Evolutionary conservation across 2,329 filamentous ascomycete genomes (phyloP).

Genomic region (Rhinocladiella similis): DNA sequence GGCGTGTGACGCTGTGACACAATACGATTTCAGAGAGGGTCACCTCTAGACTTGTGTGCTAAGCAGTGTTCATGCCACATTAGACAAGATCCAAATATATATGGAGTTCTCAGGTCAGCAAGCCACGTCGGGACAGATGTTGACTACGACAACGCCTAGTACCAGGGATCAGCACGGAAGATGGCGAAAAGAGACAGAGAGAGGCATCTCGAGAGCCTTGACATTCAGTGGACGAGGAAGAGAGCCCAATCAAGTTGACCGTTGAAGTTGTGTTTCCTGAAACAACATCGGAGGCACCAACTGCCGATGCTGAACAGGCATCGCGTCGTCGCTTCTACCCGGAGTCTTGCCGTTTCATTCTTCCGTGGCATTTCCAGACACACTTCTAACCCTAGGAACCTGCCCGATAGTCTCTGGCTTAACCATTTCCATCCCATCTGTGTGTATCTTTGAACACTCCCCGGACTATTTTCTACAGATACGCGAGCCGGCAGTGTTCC

Average conservation of each 20-base stretch:
- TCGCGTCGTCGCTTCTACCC: background rate
- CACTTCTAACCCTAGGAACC: background rate
- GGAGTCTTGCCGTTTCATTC: no score
- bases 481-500: background rate
- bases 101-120: background rate
- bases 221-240: background rate
- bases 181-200: constrained; percentile 11
- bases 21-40: no score
- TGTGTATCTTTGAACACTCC: background rate
- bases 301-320: constrained; percentile 5
- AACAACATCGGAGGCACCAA: background rate
- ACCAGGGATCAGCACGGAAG: constrained; percentile 9
- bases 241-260: constrained; percentile 3
- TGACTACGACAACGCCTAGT: background rate
- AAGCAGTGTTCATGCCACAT: no score
- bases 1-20: no score
- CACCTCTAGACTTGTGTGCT: no score
- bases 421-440: background rate
- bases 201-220: background rate
- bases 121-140: background rate
- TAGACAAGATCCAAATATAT: background rate
- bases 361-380: background rate
- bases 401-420: background rate
- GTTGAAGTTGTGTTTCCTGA: background rate
- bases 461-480: background rate